phyloP scores from a whole-genome alignment of 306 rosid genomes.

The Calophaca sinica region DNA sequence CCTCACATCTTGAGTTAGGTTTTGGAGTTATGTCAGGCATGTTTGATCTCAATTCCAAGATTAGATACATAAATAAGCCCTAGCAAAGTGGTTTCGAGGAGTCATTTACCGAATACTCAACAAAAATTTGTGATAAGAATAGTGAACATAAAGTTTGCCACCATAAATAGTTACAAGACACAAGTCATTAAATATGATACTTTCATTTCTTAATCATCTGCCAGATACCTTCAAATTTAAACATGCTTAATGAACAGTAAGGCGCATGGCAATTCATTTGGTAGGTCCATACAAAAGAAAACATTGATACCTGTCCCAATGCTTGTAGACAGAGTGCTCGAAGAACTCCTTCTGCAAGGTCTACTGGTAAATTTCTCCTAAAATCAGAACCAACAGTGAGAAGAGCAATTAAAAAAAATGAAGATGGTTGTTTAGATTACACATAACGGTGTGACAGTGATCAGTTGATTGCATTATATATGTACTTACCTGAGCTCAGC shows the following conservation, averaged over 20 bases:
- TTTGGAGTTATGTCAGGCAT: background rate
- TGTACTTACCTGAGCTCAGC: slow-evolving; percentile 77
- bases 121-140: slow-evolving; percentile 21
- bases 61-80: background rate
- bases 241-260: slow-evolving; percentile 27
- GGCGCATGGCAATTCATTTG: background rate
- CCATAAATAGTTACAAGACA: background rate
- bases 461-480: slow-evolving; percentile 32
- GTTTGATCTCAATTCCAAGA: background rate
- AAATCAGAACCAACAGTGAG: slow-evolving; percentile 50
- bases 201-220: slow-evolving; percentile 29
- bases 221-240: slow-evolving; percentile 25
- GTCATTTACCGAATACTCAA: slow-evolving; percentile 25
- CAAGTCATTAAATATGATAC: slow-evolving; percentile 5
- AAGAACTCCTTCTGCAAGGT: slow-evolving; percentile 93
- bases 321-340: slow-evolving; percentile 96
- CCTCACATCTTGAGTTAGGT: background rate
- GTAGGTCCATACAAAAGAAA: slow-evolving; percentile 29
- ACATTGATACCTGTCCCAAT: slow-evolving; percentile 78
- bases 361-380: slow-evolving; percentile 96
- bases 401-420: slow-evolving; percentile 29
- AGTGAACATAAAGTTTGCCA: background rate
- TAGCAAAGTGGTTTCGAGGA: background rate
- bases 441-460: slow-evolving; percentile 4
- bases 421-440: slow-evolving; percentile 34